Conservation (phyloP, 2,329 filamentous ascomycete species). For the Madurella fahalii region DNA sequence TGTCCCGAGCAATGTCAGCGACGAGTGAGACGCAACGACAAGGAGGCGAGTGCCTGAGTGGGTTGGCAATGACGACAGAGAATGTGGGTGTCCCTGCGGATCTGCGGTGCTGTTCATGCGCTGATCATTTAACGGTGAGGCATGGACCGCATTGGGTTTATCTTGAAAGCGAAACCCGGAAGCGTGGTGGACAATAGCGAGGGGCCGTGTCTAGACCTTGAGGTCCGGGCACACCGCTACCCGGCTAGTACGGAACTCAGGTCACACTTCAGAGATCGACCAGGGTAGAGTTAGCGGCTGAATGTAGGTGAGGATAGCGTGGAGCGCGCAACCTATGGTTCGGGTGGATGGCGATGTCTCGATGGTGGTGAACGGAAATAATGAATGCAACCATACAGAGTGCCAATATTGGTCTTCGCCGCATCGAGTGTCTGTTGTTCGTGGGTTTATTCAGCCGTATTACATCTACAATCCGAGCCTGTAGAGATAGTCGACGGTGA, state of each 20-base stretch:
- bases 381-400: not conserved
- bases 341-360: not conserved
- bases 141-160: not conserved
- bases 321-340: not conserved
- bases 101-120: not conserved
- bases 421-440: not conserved
- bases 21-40: too few species aligned
- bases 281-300: not conserved
- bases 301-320: not conserved
- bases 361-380: not conserved
- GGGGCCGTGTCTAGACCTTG: not conserved
- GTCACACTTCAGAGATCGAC: not conserved
- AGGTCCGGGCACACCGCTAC: too few species aligned
- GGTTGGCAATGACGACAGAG: not conserved
- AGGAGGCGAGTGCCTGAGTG: not conserved
- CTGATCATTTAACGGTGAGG: not conserved
- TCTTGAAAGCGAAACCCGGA: not conserved
- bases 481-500: not conserved
- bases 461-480: not conserved
- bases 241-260: not conserved
- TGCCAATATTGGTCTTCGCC: conserved; percentile 5
- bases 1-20: too few species aligned
- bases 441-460: not conserved
- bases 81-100: not conserved
- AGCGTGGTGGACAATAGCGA: not conserved